Evolutionary conservation across 108 stramenopile genomes (phyloP), one percentile per base, ranked within the genome.

Genomic region (Cyclostephanos tholiformis): DNA sequence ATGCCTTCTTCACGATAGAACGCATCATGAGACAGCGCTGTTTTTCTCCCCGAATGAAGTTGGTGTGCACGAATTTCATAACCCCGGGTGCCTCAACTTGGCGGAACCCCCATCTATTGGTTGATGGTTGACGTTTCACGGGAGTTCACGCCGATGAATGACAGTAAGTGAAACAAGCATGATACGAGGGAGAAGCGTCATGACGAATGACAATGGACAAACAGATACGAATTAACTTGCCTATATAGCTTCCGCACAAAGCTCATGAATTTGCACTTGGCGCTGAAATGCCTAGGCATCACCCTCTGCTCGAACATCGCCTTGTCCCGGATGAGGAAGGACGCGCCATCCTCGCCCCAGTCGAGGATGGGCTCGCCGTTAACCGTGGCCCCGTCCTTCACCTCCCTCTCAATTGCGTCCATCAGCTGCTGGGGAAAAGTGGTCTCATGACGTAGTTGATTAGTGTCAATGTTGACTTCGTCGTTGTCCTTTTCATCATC

Each of bases 11-110:
- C 38, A 65, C 75, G 30, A 52, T 59, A n/a, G 75, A 75, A 48
- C 67, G 75, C 75, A 75, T 75, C 7, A 53, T 19, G n/a, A 68
- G 67, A 23, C 75, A 75, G n/a, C 55, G 58, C 59, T 75, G 62
- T 59, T 68, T 68, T 38, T 75, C 60, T 32, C 67, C 75, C 20
- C 75, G 75, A 3, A 30, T 36, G 49, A 75, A 75, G 39, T 75
- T 20, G 19, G n/a, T 22, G 67, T 75, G 66, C 30, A 22, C 49
- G 49, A 75, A 75, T 26, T 62, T 51, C 43, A 57, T 75, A 5
- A 30, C 19, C 25, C 48, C 36, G 7, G 63, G 22, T 5, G 41
- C 67, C 22, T 75, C 74, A 20, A 66, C 53, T 57, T 64, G 74
- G 35, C 65, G 74, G 48, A 74, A 74, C n/a, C 74, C 74, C 74